Evolutionary conservation across 345 rosid species (phyloP).

Genomic region (Citrus sp.): DNA sequence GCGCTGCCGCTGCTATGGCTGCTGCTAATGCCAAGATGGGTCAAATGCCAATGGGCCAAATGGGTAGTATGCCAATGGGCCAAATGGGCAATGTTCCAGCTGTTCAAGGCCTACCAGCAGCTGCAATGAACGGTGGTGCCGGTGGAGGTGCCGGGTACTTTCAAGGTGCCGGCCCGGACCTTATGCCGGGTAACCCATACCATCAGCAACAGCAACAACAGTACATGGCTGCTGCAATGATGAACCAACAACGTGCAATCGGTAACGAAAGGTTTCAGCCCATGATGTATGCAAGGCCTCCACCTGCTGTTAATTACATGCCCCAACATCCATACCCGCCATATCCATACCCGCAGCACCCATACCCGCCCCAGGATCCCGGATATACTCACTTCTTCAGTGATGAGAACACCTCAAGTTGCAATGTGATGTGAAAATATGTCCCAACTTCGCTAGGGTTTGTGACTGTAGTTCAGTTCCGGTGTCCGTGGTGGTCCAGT

Average conservation of each 20-base stretch:
- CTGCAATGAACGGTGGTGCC: slow-evolving; percentile 36
- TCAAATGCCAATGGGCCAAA: slow-evolving; percentile 45
- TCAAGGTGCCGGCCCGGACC: slow-evolving; percentile 60
- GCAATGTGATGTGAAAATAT: slow-evolving; percentile 72
- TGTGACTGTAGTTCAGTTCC: slow-evolving; percentile 2
- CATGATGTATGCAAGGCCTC: slow-evolving; percentile 91
- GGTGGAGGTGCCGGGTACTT: slow-evolving; percentile 49
- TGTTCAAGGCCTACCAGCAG: slow-evolving; percentile 79
- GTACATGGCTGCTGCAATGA: slow-evolving; percentile 55
- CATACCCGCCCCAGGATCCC: slow-evolving; percentile 30
- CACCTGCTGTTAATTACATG: slow-evolving; percentile 77
- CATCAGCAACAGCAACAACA: slow-evolving; percentile 66
- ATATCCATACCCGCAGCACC: slow-evolving; percentile 35
- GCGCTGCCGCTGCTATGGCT: slow-evolving; percentile 24
- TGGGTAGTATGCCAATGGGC: slow-evolving; percentile 43
- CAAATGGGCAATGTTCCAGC: slow-evolving; percentile 50
- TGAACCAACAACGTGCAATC: slow-evolving; percentile 87
- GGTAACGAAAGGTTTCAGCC: slow-evolving; percentile 89
- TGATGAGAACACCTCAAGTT: slow-evolving; percentile 87
- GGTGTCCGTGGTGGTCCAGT: slow-evolving; percentile 7
- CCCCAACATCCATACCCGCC: slow-evolving; percentile 60
- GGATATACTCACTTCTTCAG: slow-evolving; percentile 57
- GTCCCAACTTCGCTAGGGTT: not conserved
- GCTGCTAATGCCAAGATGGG: slow-evolving; percentile 31
- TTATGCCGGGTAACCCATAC: slow-evolving; percentile 68